phyloP scores from a whole-genome alignment of 2,329 filamentous ascomycete species.

The Pestalotiopsis sp. region DNA sequence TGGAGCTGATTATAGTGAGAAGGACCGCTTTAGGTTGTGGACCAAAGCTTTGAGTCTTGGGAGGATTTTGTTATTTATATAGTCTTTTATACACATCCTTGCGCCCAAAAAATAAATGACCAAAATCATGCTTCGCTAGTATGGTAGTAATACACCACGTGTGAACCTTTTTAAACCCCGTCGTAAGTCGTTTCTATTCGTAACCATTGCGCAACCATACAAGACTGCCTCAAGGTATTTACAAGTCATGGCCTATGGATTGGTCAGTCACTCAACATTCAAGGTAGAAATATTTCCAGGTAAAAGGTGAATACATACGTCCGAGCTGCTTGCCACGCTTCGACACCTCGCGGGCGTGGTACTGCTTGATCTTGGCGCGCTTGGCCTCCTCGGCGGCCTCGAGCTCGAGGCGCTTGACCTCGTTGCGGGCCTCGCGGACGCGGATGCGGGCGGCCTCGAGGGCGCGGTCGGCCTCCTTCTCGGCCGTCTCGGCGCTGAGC shows the following conservation, averaged over 20 bases:
- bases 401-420: slow-evolving; percentile 64
- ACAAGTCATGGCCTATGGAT: slow-evolving; percentile 4
- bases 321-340: slow-evolving; percentile 73
- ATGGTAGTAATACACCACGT: not conserved
- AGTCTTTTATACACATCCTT: not conserved
- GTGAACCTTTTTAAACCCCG: not conserved
- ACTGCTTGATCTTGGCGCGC: slow-evolving; percentile 69
- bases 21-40: not conserved
- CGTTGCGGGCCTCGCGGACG: slow-evolving; percentile 65
- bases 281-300: not conserved
- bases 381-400: slow-evolving; percentile 69
- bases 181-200: not conserved
- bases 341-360: slow-evolving; percentile 65
- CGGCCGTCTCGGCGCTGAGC: slow-evolving; percentile 63
- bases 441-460: slow-evolving; percentile 58
- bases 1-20: not conserved
- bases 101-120: not conserved
- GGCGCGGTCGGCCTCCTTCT: slow-evolving; percentile 67
- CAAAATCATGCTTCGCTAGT: slow-evolving; percentile 7
- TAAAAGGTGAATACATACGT: slow-evolving; percentile 50
- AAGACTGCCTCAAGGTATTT: slow-evolving; percentile 19
- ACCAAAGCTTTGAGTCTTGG: too few species aligned
- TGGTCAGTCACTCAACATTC: not conserved
- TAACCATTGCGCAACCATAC: slow-evolving; percentile 10
- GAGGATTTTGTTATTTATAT: not conserved